Base-by-base conservation (phyloP, 352 stramenopile species). In the Aphanomyces astaci region DNA sequence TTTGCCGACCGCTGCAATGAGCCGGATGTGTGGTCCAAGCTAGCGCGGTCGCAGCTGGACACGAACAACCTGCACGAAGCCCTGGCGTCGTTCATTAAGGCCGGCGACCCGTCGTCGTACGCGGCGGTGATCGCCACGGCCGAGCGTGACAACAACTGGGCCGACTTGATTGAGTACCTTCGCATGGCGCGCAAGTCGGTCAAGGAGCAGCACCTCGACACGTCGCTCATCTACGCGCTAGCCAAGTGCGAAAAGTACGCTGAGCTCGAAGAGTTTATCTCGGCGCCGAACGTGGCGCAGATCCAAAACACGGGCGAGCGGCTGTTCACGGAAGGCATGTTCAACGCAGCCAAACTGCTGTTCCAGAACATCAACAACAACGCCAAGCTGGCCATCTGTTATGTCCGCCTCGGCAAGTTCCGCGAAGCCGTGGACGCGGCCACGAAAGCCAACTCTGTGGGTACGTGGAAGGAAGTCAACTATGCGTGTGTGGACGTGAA, bases 281-380 rank as follows among this genome's bases (percentile, higher is more conserved):
- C 92, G 51, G 94, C 95, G 24, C 98, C 98, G 19, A 99, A 99
- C 84, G 96, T 99, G 49, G 95, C 97, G 19, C 98, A 99, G 75
- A 99, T 99, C 74, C 96, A 99, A 84, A 94, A 88, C 74, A 98
- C 98, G 77, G 97, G 96, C 70, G 97, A 99, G 71, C 90, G 96
- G 48, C 98, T 95, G 65, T 99, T 98, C 77, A 87, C 97, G 64
- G 96, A 99, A 83, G 95, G 94, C 60, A 95, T 99, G 75, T 99
- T 98, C 83, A 94, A 98, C 70, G 97, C 98, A 40, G 96, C 97
- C 2, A 99, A 98, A 80, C 82, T 99, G 62, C 76, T 99, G 46
- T 99, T 98, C 83, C 93, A 97, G 73, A 99, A 98, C 78, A 99
- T 99, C 80, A 99, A 99, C 90, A 99, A 99, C 90, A 99, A 99